Base-by-base conservation (phyloP, 805 yeast species). In the Candida succiphila region DNA sequence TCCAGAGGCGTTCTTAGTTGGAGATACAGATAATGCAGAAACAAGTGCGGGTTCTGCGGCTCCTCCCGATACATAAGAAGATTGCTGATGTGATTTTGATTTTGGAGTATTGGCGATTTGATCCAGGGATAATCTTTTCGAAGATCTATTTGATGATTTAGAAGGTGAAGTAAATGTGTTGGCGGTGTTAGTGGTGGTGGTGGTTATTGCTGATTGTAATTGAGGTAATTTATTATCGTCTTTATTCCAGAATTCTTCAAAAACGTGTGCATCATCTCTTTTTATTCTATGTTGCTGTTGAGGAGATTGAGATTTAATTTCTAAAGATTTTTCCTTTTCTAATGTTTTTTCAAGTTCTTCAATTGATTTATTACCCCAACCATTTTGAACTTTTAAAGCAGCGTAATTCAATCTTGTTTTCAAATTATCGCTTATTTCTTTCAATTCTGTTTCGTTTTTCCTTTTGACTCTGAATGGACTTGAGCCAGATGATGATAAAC, bases 321-420 rank as follows among this genome's bases (percentile, higher is more conserved):
- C n/a, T n/a, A n/a, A n/a, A n/a, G n/a, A n/a, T 10, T 25, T 29
- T 30, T 38, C 31, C 20, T 49, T 27, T 29, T 37, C 34, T 10
- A 54, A 35, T 16, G 48, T 47, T 29, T 51, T 40, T 32, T 49
- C 56, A 13, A 54, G 39, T 34, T 56, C 60, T 6, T 38, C 41
- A 13, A 56, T 48, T 7, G 54, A 45, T 27, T 46, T 46, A 17
- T 43, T 39, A 7, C 53, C 50, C 58, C 59, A 55, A 3, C 62
- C 62, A 38, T 59, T 51, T 37, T 58, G 60, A 16, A 58, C 52
- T 41, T 58, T 58, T 16, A 54, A 32, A 36, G 53, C 52, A 4
- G 63, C 63, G 34, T 59, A 57, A 28, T 54, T 57, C 25, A 59
- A 48, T 30, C 62, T 37, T 10, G 63, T 52, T 28, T 54, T 54